Percentiles rank a stretch among this genome's conserved stretches.
Conservation (phyloP, 331 rosid species). For the Arachis monticola region DNA sequence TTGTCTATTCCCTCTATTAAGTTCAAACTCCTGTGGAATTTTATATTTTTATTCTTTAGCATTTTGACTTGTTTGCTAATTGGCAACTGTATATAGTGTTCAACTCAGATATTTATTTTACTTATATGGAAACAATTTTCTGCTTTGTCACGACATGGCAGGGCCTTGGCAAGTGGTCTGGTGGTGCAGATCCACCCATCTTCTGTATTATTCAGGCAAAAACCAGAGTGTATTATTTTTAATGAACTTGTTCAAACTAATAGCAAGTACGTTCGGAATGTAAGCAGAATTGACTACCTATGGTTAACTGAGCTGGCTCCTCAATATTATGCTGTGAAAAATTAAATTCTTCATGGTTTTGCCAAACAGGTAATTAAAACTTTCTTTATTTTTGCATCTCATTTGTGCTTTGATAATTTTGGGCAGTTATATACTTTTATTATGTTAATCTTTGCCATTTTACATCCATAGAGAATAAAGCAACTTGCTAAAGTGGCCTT, state of each 20-base stretch:
- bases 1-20: background rate
- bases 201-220: conserved; percentile 65
- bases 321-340: conserved; percentile 61
- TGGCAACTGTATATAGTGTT: conserved; percentile 7
- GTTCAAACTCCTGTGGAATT: conserved; percentile 16
- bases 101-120: conserved; percentile 4
- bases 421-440: background rate
- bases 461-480: background rate
- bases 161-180: conserved; percentile 87
- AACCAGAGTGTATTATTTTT: conserved; percentile 82
- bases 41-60: background rate
- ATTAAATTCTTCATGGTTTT: conserved; percentile 45
- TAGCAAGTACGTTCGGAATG: conserved; percentile 70
- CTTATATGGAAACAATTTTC: conserved; percentile 10
- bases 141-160: conserved; percentile 46
- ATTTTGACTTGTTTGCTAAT: conserved; percentile 4
- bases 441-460: background rate
- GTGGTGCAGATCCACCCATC: conserved; percentile 94
- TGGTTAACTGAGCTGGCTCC: conserved; percentile 97
- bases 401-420: conserved; percentile 7
- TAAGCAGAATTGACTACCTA: conserved; percentile 69
- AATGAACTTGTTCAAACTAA: conserved; percentile 82
- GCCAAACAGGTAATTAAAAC: conserved; percentile 45
- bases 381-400: background rate
- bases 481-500: background rate